Evolutionary conservation across 2,329 filamentous ascomycete genomes (phyloP), one percentile per base, ranked within the genome.

Genomic region (Penicillium oxalicum): DNA sequence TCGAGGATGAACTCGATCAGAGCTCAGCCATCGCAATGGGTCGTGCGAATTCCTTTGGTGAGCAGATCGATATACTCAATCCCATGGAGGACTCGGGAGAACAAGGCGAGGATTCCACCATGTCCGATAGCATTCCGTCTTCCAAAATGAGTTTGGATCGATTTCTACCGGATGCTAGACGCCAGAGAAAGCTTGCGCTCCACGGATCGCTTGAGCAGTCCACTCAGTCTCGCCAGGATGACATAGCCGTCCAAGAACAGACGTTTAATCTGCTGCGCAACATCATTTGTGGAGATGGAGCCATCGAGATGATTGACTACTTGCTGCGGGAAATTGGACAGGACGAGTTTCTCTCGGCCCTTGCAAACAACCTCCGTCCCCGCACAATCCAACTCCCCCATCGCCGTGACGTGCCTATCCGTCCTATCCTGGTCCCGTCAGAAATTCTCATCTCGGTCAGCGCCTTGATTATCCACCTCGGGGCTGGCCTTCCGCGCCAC

Each of bases 231-330:
- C 80, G 85, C 45, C 83, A 83, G 56, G 87, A 95, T 56, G 88
- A 94, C 56, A 76, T 91, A 34, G 84, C 84, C 2, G 87, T 96
- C 27, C 91, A 97, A 69, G 89, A 95, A 64, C 91, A 97, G 69
- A 88, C 86, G 0, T 79, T 97, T 13, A 86, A 94, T 59, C 86
- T 97, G 58, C 82, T 98, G 53, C 81, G 91, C 47, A 98, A 98
- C 67, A 75, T 97, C 29, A 87, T 96, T 56, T 86, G 85, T 49
- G 81, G 84, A 51, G 74, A 68, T 58, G 81, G 68, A 57, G 77
- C 70, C 57, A 75, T 67, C 52, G 81, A 73, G 70, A 91, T 96
- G 82, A 89, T 96, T 52, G 90, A 95, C 62, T 84, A 87, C 61
- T 70, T 97, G 24, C 85, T 97, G 62, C 79, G 75, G 49, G 79